Conservation (phyloP, 1,139 yeast genomes). For the Saccharomyces hybrid region DNA sequence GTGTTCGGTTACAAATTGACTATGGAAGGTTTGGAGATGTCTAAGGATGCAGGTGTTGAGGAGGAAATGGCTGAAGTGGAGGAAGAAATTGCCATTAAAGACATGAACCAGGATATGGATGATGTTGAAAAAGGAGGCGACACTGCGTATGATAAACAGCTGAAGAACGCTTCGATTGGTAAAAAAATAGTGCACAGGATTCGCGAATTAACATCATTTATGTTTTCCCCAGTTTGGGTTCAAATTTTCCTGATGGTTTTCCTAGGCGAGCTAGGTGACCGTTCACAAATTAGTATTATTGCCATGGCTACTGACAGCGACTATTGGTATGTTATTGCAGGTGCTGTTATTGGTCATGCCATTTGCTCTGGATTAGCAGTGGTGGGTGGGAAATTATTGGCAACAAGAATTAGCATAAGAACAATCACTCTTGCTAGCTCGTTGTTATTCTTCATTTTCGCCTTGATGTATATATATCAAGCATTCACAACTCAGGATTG, state of each 20-base stretch:
- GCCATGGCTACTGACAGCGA: constrained; percentile 98
- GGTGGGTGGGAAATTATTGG: constrained; percentile 82
- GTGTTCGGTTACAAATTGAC: constrained; percentile 76
- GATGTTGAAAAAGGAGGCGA: constrained; percentile 50
- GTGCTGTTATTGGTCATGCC: constrained; percentile 87
- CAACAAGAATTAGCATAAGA: constrained; percentile 83
- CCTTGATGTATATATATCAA: constrained; percentile 70
- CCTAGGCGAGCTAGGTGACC: constrained; percentile 98
- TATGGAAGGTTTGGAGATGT: constrained; percentile 76
- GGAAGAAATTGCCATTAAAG: constrained; percentile 72
- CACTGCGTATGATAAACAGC: constrained; percentile 8
- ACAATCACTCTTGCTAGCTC: constrained; percentile 91
- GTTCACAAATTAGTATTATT: constrained; percentile 95
- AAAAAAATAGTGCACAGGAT: constrained; percentile 21
- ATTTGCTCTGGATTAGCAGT: constrained; percentile 92
- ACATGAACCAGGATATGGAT: constrained; percentile 45
- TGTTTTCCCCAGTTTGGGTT: constrained; percentile 85
- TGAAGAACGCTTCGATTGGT: constrained; percentile 7
- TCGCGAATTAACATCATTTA: constrained; percentile 48
- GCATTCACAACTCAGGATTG: constrained; percentile 32
- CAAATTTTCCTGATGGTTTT: constrained; percentile 95
- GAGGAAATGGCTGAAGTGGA: constrained; percentile 96
- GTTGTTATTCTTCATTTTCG: constrained; percentile 71
- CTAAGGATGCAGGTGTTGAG: constrained; percentile 76
- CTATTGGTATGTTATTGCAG: constrained; percentile 81